These are phyloP conservation scores for Mercurialis annua DNA, from an alignment of 345 rosid genomes.

Conservation along the genomic window DNA sequence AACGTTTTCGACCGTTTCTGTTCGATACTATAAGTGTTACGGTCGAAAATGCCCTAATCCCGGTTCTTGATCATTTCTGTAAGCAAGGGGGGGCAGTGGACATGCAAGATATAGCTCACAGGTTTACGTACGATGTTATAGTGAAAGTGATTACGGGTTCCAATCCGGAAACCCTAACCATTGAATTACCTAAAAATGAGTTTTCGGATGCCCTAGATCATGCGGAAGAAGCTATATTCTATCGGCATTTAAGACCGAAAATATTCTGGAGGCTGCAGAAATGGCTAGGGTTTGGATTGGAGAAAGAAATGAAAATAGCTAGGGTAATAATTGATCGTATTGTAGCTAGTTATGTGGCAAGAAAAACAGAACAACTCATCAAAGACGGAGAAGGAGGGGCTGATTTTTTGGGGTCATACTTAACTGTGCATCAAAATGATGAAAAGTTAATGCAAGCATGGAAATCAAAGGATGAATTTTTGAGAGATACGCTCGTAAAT, in stretches of 20 bases:
- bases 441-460: conserved; percentile 18
- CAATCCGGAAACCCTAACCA: conserved; percentile 53
- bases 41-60: conserved; percentile 40
- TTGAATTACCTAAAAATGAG: conserved; percentile 37
- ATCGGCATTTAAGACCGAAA: conserved; percentile 48
- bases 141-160: conserved; percentile 50
- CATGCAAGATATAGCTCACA: conserved; percentile 51
- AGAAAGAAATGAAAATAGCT: conserved; percentile 49
- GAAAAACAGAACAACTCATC: conserved; percentile 30
- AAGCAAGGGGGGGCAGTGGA: conserved; percentile 34
- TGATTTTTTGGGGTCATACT: conserved; percentile 49
- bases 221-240: conserved; percentile 54
- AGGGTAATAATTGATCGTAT: conserved; percentile 35
- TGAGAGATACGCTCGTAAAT: conserved; percentile 59
- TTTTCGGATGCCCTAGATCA: conserved; percentile 49
- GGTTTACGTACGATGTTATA: conserved; percentile 55
- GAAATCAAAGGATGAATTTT: conserved; percentile 40
- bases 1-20: conserved; percentile 26
- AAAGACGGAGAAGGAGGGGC: conserved; percentile 13
- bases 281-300: conserved; percentile 49
- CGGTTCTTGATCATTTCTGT: conserved; percentile 41
- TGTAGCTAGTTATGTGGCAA: conserved; percentile 37
- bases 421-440: conserved; percentile 26
- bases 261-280: conserved; percentile 68
- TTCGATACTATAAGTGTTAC: conserved; percentile 30